These are phyloP conservation scores for Xylariaceae sp. DNA, from an alignment of 2,329 filamentous ascomycete species.

Conservation along the genomic window DNA sequence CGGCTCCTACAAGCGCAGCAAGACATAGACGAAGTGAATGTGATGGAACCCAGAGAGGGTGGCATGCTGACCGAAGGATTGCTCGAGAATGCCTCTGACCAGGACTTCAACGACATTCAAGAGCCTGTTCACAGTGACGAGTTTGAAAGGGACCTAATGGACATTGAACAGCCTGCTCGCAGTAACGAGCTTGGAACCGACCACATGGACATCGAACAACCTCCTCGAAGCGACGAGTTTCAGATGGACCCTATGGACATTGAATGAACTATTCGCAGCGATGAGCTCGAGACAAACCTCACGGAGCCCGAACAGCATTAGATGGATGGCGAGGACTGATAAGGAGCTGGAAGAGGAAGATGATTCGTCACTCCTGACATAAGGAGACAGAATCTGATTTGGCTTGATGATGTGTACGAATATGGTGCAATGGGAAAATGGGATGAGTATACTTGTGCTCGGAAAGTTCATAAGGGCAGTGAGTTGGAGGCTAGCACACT, in stretches of 20 bases:
- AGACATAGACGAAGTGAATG: not conserved
- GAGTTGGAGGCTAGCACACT: not conserved
- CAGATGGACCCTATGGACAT: too few relatives aligned
- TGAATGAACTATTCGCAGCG: too few relatives aligned
- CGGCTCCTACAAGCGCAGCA: constrained; percentile 20
- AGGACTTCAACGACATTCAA: not conserved
- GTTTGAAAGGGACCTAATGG: too few relatives aligned
- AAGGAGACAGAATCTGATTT: not conserved
- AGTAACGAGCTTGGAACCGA: too few relatives aligned
- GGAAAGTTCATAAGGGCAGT: not conserved
- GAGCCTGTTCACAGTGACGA: too few relatives aligned
- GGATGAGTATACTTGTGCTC: too few relatives aligned
- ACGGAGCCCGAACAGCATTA: not conserved
- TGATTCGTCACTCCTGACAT: not conserved
- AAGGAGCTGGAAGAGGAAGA: not conserved
- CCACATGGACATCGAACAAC: too few relatives aligned
- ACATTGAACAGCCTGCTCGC: too few relatives aligned
- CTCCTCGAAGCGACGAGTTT: too few relatives aligned
- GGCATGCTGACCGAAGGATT: constrained; percentile 22
- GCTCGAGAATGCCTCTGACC: constrained; percentile 20
- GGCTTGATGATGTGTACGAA: not conserved
- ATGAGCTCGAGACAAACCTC: not conserved
- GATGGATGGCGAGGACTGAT: not conserved
- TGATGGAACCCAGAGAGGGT: not conserved
- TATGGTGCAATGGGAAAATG: not conserved